Evolutionary conservation across 208 protist species (phyloP).

Genomic region (Leishmania tarentolae): DNA sequence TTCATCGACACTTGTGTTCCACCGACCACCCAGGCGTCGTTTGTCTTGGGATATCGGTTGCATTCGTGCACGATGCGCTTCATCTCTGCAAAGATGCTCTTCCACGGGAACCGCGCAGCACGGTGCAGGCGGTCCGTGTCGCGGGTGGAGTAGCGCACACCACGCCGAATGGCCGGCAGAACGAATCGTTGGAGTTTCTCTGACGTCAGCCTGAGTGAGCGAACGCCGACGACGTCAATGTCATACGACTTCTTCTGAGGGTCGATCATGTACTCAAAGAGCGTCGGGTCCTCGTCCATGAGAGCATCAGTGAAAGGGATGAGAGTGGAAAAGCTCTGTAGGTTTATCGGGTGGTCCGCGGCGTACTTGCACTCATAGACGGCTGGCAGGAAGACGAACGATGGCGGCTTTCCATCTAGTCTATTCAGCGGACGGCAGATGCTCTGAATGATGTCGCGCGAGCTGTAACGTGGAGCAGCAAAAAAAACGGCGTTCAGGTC

Average conservation of each 20-base stretch:
- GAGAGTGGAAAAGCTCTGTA: conserved; percentile 72
- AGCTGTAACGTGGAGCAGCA: conserved; percentile 73
- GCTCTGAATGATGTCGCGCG: conserved; percentile 84
- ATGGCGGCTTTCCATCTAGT: conserved; percentile 56
- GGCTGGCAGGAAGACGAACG: conserved; percentile 74
- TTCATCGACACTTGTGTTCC: conserved; percentile 72
- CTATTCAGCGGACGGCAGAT: conserved; percentile 79
- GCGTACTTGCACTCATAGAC: conserved; percentile 45
- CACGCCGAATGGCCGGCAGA: conserved; percentile 70
- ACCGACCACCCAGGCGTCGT: conserved; percentile 82
- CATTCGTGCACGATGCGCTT: conserved; percentile 72
- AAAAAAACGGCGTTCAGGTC: conserved; percentile 86
- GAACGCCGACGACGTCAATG: conserved; percentile 68
- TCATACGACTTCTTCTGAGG: conserved; percentile 76
- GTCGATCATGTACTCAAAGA: conserved; percentile 87
- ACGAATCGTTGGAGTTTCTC: conserved; percentile 62
- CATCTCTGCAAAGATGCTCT: conserved; percentile 69
- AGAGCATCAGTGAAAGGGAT: conserved; percentile 82
- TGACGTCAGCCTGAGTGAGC: conserved; percentile 59
- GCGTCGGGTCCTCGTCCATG: conserved; percentile 80
- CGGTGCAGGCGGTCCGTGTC: conserved; percentile 71
- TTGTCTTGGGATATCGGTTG: conserved; percentile 78
- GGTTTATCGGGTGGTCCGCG: conserved; percentile 66
- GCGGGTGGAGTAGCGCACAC: conserved; percentile 67
- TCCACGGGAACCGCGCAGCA: conserved; percentile 66